phyloP scores from a whole-genome alignment of 2,329 filamentous ascomycete genomes.

The Pochonia chlamydosporia region DNA sequence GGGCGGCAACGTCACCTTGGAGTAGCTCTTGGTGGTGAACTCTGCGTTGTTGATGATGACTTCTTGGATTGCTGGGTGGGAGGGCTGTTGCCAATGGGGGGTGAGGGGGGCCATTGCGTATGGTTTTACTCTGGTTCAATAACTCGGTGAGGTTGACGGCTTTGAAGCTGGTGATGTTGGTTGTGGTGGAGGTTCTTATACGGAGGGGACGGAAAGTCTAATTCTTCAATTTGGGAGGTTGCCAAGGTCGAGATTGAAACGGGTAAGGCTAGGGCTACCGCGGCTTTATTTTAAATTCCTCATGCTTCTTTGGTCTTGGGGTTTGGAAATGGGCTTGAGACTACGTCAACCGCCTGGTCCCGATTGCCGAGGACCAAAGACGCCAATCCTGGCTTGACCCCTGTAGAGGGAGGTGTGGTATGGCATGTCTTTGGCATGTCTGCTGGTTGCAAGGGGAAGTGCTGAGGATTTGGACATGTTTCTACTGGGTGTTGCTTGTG shows the following conservation, averaged over 20 bases:
- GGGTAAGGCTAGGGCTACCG: not conserved
- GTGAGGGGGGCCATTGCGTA: constrained; percentile 47
- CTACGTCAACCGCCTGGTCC: not conserved
- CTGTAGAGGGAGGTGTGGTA: no score
- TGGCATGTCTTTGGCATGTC: not conserved
- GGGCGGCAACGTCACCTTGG: constrained; percentile 48
- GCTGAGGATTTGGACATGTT: not conserved
- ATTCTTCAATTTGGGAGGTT: no score
- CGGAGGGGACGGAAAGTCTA: not conserved
- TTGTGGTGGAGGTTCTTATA: not conserved
- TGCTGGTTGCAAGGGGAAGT: not conserved
- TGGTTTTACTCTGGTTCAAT: constrained; percentile 3
- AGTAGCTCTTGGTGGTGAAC: constrained; percentile 56
- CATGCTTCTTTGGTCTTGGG: not conserved
- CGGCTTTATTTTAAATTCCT: constrained; percentile 2
- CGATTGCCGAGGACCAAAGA: constrained; percentile 5
- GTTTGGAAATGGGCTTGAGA: not conserved
- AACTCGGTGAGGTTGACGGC: no score
- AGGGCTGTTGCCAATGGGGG: constrained; percentile 55
- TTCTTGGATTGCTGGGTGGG: constrained; percentile 52
- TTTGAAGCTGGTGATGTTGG: no score
- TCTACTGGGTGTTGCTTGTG: not conserved
- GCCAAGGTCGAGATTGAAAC: no score
- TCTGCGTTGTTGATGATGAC: constrained; percentile 47
- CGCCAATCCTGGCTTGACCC: constrained; percentile 2